Conservation (phyloP, 2,329 filamentous ascomycete genomes). For the Diplodia mutila region DNA sequence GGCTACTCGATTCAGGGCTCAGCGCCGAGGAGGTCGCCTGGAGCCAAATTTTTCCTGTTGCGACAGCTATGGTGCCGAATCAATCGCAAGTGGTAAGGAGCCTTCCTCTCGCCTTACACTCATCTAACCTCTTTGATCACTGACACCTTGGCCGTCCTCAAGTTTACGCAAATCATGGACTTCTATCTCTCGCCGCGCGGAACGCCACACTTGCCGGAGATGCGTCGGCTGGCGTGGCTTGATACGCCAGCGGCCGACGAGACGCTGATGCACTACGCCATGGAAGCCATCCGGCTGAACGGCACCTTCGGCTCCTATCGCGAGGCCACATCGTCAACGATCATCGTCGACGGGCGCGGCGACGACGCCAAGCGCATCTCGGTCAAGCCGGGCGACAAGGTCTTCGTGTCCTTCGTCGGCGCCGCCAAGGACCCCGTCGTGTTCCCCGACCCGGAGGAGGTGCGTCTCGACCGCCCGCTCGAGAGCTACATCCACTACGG, state of each 20-base stretch:
- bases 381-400: constrained; percentile 60
- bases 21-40: constrained; percentile 69
- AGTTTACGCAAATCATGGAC: constrained; percentile 74
- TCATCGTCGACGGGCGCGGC: constrained; percentile 55
- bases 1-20: constrained; percentile 65
- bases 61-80: constrained; percentile 69
- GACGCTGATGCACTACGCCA: constrained; percentile 68
- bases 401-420: constrained; percentile 66
- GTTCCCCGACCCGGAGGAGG: constrained; percentile 64
- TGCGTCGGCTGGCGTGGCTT: constrained; percentile 63
- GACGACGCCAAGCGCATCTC: constrained; percentile 41
- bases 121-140: not conserved
- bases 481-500: constrained; percentile 68
- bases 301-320: constrained; percentile 66
- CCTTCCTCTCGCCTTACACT: not conserved
- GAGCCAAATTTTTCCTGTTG: constrained; percentile 70
- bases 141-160: not conserved
- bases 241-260: constrained; percentile 63
- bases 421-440: constrained; percentile 40
- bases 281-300: constrained; percentile 72
- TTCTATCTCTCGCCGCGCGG: constrained; percentile 63
- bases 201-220: constrained; percentile 58
- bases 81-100: constrained; percentile 66
- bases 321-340: constrained; percentile 53
- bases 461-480: constrained; percentile 66